Evolutionary conservation across 2,329 filamentous ascomycete species (phyloP), one percentile per base, ranked within the genome.

Genomic region (Cercospora janseana): DNA sequence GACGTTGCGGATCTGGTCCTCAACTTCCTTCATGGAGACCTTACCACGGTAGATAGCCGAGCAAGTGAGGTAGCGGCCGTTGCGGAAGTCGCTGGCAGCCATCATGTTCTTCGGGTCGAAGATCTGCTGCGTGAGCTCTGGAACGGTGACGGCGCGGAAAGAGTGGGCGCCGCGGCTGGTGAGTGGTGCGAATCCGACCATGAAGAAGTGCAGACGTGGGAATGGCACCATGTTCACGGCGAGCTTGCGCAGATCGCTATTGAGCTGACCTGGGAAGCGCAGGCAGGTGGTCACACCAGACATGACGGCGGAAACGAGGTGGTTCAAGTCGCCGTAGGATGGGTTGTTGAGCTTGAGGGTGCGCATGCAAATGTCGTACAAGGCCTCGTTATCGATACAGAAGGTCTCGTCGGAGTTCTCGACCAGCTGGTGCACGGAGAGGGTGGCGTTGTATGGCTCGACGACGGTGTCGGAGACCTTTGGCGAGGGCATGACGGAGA

Each of bases 101-200:
- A 98, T 98, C 92, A 98, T 98, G 86, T 98, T 98, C 90, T 97
- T 98, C 70, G 93, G 92, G 81, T 98, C 93, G 81, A 95, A 98
- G 90, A 98, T 97, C 78, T 98, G 93, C 81, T 98, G 93, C 69
- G 93, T 97, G 74, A 98, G 83, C 82, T 98, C 93, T 52, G 93
- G 92, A 57, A 98, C 93, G 69, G 86, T 91, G 75, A 97, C 87
- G 63, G 93, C 92, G 72, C 93, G 93, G 92, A 97, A 98, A 65
- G 88, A 89, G 82, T 94, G 76, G 63, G 92, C 87, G 67, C 85
- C 85, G 75, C 87, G 86, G 77, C 89, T 95, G 74, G 93, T 98
- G 69, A 98, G 83, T 72, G 93, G 93, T 75, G 93, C 92, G 74
- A 98, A 98, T 75, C 93, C 93, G 73, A 98, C 93, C 93, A 98